phyloP scores from a whole-genome alignment of 2,329 filamentous ascomycete species.

The Aspergillus jensenii region DNA sequence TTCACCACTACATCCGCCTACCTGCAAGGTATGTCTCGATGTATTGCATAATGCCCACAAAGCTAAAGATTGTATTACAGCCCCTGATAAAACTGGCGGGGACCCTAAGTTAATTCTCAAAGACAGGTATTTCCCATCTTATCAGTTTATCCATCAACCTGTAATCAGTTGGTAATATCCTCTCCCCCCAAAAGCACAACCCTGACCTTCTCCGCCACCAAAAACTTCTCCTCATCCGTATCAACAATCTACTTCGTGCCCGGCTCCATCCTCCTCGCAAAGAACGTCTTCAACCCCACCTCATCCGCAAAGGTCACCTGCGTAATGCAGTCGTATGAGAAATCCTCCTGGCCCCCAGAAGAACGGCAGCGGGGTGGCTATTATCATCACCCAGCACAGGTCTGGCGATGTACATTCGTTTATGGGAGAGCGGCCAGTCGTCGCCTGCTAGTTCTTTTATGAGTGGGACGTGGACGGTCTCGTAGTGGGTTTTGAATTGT shows the following conservation, averaged over 20 bases:
- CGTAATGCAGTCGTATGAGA: background rate
- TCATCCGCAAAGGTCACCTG: constrained; percentile 1
- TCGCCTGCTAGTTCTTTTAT: background rate
- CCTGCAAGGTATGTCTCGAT: too few relatives aligned
- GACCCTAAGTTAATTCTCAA: too few relatives aligned
- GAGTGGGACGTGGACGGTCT: background rate
- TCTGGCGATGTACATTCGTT: background rate
- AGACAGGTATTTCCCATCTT: too few relatives aligned
- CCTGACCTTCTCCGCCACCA: background rate
- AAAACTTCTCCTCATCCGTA: constrained; percentile 4
- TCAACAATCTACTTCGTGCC: background rate
- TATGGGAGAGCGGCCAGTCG: background rate
- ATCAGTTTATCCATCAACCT: too few relatives aligned
- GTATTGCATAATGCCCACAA: too few relatives aligned
- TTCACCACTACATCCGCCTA: too few relatives aligned
- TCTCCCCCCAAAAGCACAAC: constrained; percentile 1
- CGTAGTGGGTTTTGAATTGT: too few relatives aligned
- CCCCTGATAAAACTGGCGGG: too few relatives aligned
- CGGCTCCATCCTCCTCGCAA: background rate
- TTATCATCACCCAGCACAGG: background rate
- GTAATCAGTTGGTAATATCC: background rate
- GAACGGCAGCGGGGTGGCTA: background rate
- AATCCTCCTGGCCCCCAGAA: background rate
- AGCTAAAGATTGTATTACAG: too few relatives aligned
- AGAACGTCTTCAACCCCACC: background rate